Base-by-base conservation (phyloP, 2,329 filamentous ascomycete genomes). In the Colletotrichum theobromicola region DNA sequence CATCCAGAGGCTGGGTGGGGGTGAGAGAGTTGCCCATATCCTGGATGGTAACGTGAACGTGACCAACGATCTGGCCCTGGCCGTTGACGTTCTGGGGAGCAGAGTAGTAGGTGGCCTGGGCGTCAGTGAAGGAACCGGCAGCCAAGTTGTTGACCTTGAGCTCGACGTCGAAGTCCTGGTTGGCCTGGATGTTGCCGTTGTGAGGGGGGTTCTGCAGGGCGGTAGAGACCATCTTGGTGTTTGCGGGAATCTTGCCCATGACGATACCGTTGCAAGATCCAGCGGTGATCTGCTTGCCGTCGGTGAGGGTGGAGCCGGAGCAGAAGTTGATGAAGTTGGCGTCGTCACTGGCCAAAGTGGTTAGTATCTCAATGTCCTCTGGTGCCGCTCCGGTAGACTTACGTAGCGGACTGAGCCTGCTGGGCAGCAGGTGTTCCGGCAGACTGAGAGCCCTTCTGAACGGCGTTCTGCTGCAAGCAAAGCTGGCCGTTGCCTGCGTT, bases 301-400 rank as follows among this genome's bases (percentile, higher is more conserved):
- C 91, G 76, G 91, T 93, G 62, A 91, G 80, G 0, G 84, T 88
- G 80, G 88, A 78, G 60, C 88, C 89, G 6, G 81, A 74, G 79
- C 90, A 92, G 81, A 91, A 91, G 86, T 92, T 92, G 87, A 92
- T 91, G 80, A 92, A 92, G 84, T 92, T 92, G 84, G 85, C 84
- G 21, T 83, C 75, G 77, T 92, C 90, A 76, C 90, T 92, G 69
- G n/a, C 24, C 21, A 2, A 6, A 16, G 7, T 21, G 18, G 50
- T 74, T 46, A 76, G 66, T 26, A 7, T 10, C 7, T 8, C 2
- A 5, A 37, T 12, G 18, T 15, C 15, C 15, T 7, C 3, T 24
- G 12, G 16, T 4, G 18, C 7, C 58, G 24, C 6, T 9, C 12
- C 35, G 1, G 8, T 9, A 26, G 26, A 80, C 90, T 81, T 79